Percentiles rank a stretch among this genome's conserved stretches.
These are phyloP conservation scores for Solanum stenotomum DNA, from an alignment of 257 asterid species.

Conservation along the genomic window DNA sequence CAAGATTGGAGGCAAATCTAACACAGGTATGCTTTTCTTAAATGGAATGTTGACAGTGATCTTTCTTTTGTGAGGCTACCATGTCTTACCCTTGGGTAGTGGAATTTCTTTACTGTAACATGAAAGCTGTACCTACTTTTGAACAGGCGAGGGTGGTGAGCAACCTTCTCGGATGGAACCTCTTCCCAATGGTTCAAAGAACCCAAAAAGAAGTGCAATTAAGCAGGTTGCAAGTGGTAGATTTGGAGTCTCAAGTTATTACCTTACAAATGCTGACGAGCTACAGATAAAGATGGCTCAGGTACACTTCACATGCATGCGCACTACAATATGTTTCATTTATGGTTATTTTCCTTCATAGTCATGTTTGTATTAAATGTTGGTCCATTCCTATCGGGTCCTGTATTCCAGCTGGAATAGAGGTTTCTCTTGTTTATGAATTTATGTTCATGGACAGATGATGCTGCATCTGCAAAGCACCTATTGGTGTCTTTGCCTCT, in stretches of 20 bases:
- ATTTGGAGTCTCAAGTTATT: constrained; percentile 97
- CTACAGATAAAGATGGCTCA: constrained; percentile 98
- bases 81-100: background rate
- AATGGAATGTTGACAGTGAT: background rate
- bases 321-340: background rate
- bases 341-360: background rate
- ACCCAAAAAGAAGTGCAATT: constrained; percentile 92
- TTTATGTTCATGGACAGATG: constrained; percentile 55
- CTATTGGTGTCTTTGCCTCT: constrained; percentile 55
- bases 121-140: background rate
- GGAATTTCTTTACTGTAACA: background rate
- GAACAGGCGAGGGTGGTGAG: constrained; percentile 98
- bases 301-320: constrained; percentile 31
- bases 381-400: constrained; percentile 9
- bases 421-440: constrained; percentile 42
- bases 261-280: constrained; percentile 95
- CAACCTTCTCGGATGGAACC: constrained; percentile 98
- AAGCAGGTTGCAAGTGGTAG: constrained; percentile 99
- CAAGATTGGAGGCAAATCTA: constrained; percentile 88
- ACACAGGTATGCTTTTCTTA: constrained; percentile 53
- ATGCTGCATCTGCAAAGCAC: constrained; percentile 46
- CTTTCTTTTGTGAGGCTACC: background rate
- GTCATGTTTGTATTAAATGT: background rate
- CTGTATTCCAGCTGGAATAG: constrained; percentile 18
- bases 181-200: constrained; percentile 78